Evolutionary conservation across 306 rosid species (phyloP).

Genomic region (Comarum palustre): DNA sequence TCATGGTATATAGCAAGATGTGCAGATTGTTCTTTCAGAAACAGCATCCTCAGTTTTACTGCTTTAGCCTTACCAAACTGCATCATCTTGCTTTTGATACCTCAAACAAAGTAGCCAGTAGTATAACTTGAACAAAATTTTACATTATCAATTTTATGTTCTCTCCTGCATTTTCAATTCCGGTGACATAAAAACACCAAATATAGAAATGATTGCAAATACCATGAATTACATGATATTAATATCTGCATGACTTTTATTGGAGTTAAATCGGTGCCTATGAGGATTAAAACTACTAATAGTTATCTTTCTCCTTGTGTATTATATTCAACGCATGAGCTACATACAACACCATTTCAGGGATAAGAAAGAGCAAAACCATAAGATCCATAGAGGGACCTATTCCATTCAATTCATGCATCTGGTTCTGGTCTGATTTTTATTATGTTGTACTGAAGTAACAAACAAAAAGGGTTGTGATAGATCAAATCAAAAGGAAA

Average conservation of each 20-base stretch:
- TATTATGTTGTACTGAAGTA: conserved; percentile 5
- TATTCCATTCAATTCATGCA: conserved; percentile 24
- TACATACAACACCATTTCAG: not conserved
- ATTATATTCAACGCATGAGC: not conserved
- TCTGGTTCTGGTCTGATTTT: conserved; percentile 26
- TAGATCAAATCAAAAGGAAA: conserved; percentile 1
- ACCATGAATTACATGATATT: not conserved
- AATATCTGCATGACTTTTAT: not conserved
- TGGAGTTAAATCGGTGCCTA: not conserved
- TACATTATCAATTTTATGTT: not conserved
- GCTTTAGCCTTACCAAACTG: not conserved
- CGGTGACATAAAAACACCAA: conserved; percentile 9
- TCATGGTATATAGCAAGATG: not conserved
- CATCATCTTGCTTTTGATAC: not conserved
- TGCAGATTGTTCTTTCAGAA: not conserved
- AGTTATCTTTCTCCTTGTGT: not conserved
- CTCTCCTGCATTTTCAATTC: not conserved
- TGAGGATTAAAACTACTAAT: not conserved
- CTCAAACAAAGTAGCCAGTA: not conserved
- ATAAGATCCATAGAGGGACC: not conserved
- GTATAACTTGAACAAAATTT: not conserved
- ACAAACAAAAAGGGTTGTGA: conserved; percentile 3
- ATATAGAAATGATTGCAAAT: conserved; percentile 24
- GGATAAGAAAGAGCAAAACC: not conserved
- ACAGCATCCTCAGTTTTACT: not conserved